Evolutionary conservation across 805 yeast genomes (phyloP), one percentile per base, ranked within the genome.

Genomic region (Saccharomyces paradoxus): DNA sequence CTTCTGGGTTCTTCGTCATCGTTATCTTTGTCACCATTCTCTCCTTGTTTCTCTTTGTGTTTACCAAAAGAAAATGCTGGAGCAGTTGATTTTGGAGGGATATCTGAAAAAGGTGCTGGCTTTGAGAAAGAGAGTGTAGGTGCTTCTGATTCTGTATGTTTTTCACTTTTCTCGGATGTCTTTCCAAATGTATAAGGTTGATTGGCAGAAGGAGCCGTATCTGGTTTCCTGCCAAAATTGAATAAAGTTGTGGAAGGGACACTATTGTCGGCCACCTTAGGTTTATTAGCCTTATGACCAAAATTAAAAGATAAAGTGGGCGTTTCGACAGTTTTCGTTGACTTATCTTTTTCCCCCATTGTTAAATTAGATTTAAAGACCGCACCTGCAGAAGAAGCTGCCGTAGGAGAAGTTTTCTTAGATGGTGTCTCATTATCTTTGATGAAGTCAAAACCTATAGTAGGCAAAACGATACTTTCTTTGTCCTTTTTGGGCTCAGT

Each of bases 381-480:
- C 17, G 24, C 12, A 9, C 17, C 44, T 8, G 30, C 14, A 13
- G 46, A 14, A 49, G 32, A 13, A 46, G 24, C 2, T 30, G 32
- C 14, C 7, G 21, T 10, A 49, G 32, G 46, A 6, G 41, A 49
- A 10, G 49, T 46, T 17, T 54, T 55, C 53, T 58, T 58, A 1
- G 66, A 59, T 2, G 63, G 62, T 3, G 63, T 63, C 12, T 61
- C 63, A 22, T 53, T 54, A 17, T 58, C 51, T 41, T 63, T 67
- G 9, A 68, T 51, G 48, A 69, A 69, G 54, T 69, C 70, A 47
- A 69, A 69, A 1, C 70, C 71, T 1, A 60, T 55, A 2, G 71
- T 65, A 13, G 72, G 72, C 14, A 55, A 29, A 8, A 66, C 51
- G 14, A 55, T 51, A 49, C 57, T 55, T 27, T 52, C 30, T 30